Evolutionary conservation across 2,329 filamentous ascomycete species (phyloP), one percentile per base, ranked within the genome.

Genomic region (Paradendryphiella salina): DNA sequence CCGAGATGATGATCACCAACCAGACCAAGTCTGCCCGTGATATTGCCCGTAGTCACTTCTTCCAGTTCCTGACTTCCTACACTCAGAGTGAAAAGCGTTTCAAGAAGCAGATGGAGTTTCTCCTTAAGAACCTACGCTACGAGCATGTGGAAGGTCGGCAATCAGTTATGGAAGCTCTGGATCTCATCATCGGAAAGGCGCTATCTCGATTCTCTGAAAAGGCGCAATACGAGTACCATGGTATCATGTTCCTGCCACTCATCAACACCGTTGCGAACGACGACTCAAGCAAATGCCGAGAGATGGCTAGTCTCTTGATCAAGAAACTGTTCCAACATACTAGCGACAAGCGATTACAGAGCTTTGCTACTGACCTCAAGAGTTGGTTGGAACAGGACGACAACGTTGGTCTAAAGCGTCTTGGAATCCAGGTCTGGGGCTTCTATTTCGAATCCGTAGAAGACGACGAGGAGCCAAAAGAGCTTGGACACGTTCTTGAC

Each of bases 61-160:
- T 96, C 72, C 90, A 96, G 61, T 99, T 99, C 75, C 78, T 99
- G 48, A 85, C 92, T 59, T 91, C 96, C 46, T 99, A 96, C 67
- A 93, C 94, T 0, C 94, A 97, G 71, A 90, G 88, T 65, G 92
- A 91, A 73, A 88, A 85, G 56, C 83, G 94, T 11, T 95, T 94
- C 86, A 82, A 84, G 32, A 96, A 96, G 70, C 93, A 97, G 69
- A 81, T 96, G 42, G 85, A 82, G 48, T 99, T 97, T 69, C 80
- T 99, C 40, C 83, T 95, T 41, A 89, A 89, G 64, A 99, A 99
- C 66, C 79, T 99, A 58, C 87, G 93, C 52, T 99, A 96, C 71
- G 85, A 93, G 35, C 85, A 95, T 64, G 86, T 91, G 61, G 89
- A 94, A 53, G 94, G 94, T 21, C 84, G 95, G 31, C 80, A 96